Conservation (phyloP, 2,329 filamentous ascomycete genomes). For the Penicillium rolfsii region DNA sequence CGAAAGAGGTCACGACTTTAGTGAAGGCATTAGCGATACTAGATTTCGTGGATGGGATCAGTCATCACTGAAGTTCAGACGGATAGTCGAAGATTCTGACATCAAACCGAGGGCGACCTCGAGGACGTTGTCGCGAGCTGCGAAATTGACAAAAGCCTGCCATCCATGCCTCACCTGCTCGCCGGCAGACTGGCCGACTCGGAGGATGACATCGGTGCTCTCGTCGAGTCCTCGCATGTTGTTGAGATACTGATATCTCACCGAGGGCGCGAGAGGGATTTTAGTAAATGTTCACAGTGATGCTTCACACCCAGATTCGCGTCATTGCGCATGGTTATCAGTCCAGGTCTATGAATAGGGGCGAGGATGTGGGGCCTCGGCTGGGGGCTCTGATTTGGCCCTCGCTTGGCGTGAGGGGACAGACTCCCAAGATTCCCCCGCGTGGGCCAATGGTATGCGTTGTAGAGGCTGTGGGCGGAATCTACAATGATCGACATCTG, state of each 20-base stretch:
- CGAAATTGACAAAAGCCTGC: constrained; percentile 71
- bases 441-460: neutral
- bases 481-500: neutral
- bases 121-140: constrained; percentile 73
- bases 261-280: neutral
- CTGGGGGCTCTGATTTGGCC: constrained; percentile 8
- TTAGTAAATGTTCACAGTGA: neutral
- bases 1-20: constrained; percentile 70
- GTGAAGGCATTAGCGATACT: constrained; percentile 72
- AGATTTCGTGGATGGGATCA: neutral
- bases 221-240: constrained; percentile 38
- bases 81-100: constrained; percentile 47
- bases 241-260: constrained; percentile 5
- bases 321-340: constrained; percentile 20
- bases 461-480: neutral
- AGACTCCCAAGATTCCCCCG: neutral
- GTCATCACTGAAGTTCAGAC: neutral
- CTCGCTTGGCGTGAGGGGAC: constrained; percentile 19
- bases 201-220: constrained; percentile 37
- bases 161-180: constrained; percentile 57
- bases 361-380: neutral
- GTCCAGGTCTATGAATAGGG: constrained; percentile 13
- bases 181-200: constrained; percentile 45
- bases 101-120: constrained; percentile 77
- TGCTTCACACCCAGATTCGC: constrained; percentile 1